Percentiles rank a stretch among this genome's conserved stretches.
These are phyloP conservation scores for Mortierella sp. DNA, from an alignment of 371 early-diverging fungal species.

Conservation along the genomic window DNA sequence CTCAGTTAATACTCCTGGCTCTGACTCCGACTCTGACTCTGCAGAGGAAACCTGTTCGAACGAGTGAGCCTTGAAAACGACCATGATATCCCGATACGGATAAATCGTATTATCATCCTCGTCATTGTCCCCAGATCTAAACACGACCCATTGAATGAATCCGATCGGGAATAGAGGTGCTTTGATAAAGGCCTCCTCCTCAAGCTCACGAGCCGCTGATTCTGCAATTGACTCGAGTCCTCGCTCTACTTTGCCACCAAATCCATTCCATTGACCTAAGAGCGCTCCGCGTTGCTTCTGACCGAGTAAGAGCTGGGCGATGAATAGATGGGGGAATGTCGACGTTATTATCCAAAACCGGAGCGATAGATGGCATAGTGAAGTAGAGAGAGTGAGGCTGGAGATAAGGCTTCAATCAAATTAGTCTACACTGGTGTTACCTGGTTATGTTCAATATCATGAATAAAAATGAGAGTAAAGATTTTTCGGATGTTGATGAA, in stretches of 20 bases:
- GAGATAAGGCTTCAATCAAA: neutral
- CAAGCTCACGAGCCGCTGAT: conserved; percentile 43
- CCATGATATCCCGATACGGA: conserved; percentile 40
- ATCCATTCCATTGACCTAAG: conserved; percentile 53
- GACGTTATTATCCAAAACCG: too few relatives aligned
- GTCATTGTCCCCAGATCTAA: neutral
- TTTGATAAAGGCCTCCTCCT: conserved; percentile 40
- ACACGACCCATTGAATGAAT: conserved; percentile 44
- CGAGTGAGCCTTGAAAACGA: conserved; percentile 43
- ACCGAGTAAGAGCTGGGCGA: conserved; percentile 32
- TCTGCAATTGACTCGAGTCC: conserved; percentile 22
- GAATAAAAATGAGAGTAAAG: conserved; percentile 54
- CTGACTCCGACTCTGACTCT: neutral
- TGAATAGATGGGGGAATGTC: neutral
- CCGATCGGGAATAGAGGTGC: conserved; percentile 45
- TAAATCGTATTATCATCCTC: neutral
- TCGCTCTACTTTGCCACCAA: conserved; percentile 53
- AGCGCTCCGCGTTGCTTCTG: conserved; percentile 43
- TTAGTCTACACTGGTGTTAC: conserved; percentile 5
- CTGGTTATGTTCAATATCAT: conserved; percentile 35
- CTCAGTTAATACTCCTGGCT: neutral
- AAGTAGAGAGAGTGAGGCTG: neutral
- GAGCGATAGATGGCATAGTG: neutral
- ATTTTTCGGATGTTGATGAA: conserved; percentile 30
- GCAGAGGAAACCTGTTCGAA: neutral